These are phyloP conservation scores for Aspergillus tubingensis DNA, from an alignment of 2,329 filamentous ascomycete species.

Conservation along the genomic window DNA sequence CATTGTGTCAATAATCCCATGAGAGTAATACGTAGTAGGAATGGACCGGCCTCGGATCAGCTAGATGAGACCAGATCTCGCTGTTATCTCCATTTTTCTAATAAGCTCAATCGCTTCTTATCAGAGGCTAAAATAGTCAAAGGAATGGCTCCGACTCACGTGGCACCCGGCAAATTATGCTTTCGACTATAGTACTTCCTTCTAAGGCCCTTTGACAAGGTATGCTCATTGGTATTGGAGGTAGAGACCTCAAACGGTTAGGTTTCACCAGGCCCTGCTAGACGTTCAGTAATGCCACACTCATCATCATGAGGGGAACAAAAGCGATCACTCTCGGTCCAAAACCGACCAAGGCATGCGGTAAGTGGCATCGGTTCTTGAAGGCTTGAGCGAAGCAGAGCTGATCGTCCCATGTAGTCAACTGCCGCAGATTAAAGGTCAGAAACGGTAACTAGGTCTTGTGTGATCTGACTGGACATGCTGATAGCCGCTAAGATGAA, in stretches of 20 bases:
- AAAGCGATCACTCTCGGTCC: conserved; percentile 23
- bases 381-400: neutral
- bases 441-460: neutral
- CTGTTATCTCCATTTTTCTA: neutral
- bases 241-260: neutral
- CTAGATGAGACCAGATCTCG: neutral
- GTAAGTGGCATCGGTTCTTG: conserved; percentile 20
- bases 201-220: neutral
- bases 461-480: neutral
- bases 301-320: conserved; percentile 23
- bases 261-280: no score
- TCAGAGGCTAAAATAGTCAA: neutral
- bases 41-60: neutral
- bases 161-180: conserved; percentile 1
- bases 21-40: neutral
- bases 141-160: conserved; percentile 18
- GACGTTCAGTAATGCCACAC: neutral
- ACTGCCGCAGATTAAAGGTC: conserved; percentile 35
- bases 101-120: neutral
- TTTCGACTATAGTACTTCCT: neutral
- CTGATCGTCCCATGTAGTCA: conserved; percentile 22
- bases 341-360: conserved; percentile 36
- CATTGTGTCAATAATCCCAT: neutral
- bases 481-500: conserved; percentile 28
- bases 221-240: neutral